Percentiles rank a stretch among this genome's conserved stretches.
Evolutionary conservation across 306 rosid species (phyloP).

Genomic region (Astragalus membranaceus): DNA sequence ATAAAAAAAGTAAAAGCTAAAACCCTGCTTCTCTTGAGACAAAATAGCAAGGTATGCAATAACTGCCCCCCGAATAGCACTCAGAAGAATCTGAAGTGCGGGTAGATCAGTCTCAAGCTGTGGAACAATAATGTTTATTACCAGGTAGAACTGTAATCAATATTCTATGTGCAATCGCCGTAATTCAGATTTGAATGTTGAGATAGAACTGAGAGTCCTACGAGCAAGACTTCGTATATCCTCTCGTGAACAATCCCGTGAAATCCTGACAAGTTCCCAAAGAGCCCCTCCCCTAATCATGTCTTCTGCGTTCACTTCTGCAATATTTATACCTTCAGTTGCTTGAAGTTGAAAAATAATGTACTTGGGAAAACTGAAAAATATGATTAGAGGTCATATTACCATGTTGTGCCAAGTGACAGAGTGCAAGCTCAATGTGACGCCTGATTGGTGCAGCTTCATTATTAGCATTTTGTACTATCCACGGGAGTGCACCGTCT

Average conservation of each 20-base stretch:
- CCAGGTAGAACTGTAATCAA: slow-evolving; percentile 26
- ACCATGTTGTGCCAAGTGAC: slow-evolving; percentile 99
- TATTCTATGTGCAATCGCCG: slow-evolving; percentile 69
- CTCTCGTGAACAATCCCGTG: slow-evolving; percentile 92
- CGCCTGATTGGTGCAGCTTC: slow-evolving; percentile 97
- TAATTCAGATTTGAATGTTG: slow-evolving; percentile 70
- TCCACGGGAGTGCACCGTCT: slow-evolving; percentile 97
- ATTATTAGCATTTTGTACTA: slow-evolving; percentile 83
- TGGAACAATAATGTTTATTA: background rate
- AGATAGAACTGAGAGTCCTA: slow-evolving; percentile 60
- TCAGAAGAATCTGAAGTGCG: background rate
- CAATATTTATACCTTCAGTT: slow-evolving; percentile 5
- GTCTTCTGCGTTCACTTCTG: slow-evolving; percentile 94
- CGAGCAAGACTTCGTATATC: slow-evolving; percentile 89
- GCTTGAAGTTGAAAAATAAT: background rate
- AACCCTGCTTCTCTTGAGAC: slow-evolving; percentile 39
- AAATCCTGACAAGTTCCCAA: slow-evolving; percentile 95
- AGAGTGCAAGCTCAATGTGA: slow-evolving; percentile 95
- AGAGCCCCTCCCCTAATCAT: slow-evolving; percentile 96
- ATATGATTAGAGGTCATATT: slow-evolving; percentile 8
- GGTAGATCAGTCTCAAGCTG: slow-evolving; percentile 19
- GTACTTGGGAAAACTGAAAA: background rate
- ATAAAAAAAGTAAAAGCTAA: slow-evolving; percentile 13
- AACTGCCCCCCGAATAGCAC: background rate
- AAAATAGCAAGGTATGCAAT: slow-evolving; percentile 31